A percentile compares a stretch with the other conserved stretches of the same genome.
These are phyloP conservation scores for Lolium rigidum DNA, from an alignment of 176 grass and related monocot species.

Conservation along the genomic window DNA sequence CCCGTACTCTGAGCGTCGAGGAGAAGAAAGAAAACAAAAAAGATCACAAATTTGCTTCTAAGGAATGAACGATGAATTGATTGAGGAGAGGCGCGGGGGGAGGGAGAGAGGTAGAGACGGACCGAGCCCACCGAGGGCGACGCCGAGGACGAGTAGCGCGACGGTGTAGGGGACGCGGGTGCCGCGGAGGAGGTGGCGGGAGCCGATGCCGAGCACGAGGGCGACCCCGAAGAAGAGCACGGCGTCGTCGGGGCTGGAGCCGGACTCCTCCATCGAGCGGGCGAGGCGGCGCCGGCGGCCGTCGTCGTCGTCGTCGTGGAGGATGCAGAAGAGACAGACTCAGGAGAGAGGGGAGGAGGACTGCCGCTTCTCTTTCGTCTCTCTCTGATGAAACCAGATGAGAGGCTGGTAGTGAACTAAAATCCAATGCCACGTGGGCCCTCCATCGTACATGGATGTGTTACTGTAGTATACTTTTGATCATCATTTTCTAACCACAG, in stretches of 20 bases:
- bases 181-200: constrained; percentile 83
- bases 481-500: background rate
- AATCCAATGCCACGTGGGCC: background rate
- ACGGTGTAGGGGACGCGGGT: constrained; percentile 95
- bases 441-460: background rate
- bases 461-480: background rate
- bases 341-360: background rate
- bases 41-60: background rate
- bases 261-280: background rate
- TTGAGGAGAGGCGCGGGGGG: no score
- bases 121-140: constrained; percentile 70
- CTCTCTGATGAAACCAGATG: no score
- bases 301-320: background rate
- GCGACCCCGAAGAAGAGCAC: constrained; percentile 91
- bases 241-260: constrained; percentile 61
- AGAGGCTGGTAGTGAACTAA: background rate
- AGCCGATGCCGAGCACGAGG: constrained; percentile 90
- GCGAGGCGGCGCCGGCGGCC: background rate
- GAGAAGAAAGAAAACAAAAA: background rate
- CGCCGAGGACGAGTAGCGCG: constrained; percentile 84
- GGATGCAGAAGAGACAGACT: background rate
- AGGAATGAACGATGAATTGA: background rate
- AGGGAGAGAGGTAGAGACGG: constrained; percentile 11
- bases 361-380: background rate
- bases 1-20: constrained; percentile 67